A percentile compares a stretch with the other conserved stretches of the same genome.
These are phyloP conservation scores for Aeminium ludgeri DNA, from an alignment of 495 filamentous ascomycete species.

Conservation along the genomic window DNA sequence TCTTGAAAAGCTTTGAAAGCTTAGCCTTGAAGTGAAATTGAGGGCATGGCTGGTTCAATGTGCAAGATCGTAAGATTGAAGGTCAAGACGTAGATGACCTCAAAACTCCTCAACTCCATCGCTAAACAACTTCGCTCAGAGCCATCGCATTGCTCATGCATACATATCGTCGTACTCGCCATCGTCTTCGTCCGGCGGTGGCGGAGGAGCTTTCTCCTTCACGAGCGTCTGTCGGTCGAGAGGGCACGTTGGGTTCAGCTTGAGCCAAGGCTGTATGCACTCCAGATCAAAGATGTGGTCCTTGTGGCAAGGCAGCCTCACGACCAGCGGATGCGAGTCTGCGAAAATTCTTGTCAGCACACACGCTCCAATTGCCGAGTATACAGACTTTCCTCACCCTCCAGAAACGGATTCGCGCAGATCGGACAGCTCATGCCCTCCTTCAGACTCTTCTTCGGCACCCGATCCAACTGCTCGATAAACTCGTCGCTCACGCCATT, in stretches of 20 bases:
- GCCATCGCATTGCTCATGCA: constrained; percentile 12
- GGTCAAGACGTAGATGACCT: too few relatives aligned
- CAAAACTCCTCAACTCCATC: too few relatives aligned
- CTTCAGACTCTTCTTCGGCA: constrained; percentile 52
- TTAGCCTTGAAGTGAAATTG: too few relatives aligned
- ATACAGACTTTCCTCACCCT: constrained; percentile 32
- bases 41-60: too few relatives aligned
- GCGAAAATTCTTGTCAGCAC: neutral
- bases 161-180: constrained; percentile 28
- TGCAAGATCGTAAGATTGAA: too few relatives aligned
- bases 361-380: too few relatives aligned
- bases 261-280: constrained; percentile 86
- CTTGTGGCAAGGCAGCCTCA: constrained; percentile 67
- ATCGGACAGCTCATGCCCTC: constrained; percentile 63
- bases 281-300: constrained; percentile 81
- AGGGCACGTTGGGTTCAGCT: constrained; percentile 76
- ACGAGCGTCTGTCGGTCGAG: constrained; percentile 66
- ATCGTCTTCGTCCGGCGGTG: constrained; percentile 28
- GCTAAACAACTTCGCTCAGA: too few relatives aligned
- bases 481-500: constrained; percentile 66
- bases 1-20: too few relatives aligned
- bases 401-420: constrained; percentile 66
- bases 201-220: constrained; percentile 48
- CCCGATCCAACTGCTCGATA: constrained; percentile 67
- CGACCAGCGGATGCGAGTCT: constrained; percentile 52